Percentiles rank a stretch among this genome's conserved stretches.
phyloP scores from a whole-genome alignment of 768 basidiomycete genomes.

The Coprinopsis cinerea region DNA sequence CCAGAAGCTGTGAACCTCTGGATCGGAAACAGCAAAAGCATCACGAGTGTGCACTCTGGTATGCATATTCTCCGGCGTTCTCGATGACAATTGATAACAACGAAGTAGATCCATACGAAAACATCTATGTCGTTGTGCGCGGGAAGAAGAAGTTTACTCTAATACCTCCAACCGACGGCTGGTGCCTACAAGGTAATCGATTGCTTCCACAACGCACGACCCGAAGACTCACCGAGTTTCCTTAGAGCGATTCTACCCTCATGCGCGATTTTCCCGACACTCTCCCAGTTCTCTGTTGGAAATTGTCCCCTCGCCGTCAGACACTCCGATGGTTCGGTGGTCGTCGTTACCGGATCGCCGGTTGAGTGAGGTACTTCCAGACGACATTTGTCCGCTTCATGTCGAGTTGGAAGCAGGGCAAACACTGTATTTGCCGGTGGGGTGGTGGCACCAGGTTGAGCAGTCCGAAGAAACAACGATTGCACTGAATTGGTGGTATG shows the following conservation, averaged over 20 bases:
- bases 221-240: constrained; percentile 1
- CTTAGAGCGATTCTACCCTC: constrained; percentile 56
- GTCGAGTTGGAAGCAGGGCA: constrained; percentile 69
- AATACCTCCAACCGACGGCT: constrained; percentile 84
- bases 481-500: constrained; percentile 89
- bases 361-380: constrained; percentile 37
- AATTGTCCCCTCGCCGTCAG: constrained; percentile 25
- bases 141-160: constrained; percentile 85
- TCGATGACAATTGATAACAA: background rate
- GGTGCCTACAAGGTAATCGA: constrained; percentile 66
- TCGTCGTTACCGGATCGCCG: constrained; percentile 65
- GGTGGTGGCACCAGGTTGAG: constrained; percentile 91
- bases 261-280: constrained; percentile 57
- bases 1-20: constrained; percentile 91
- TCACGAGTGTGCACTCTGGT: constrained; percentile 88
- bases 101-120: constrained; percentile 87
- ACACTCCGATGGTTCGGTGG: constrained; percentile 62
- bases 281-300: constrained; percentile 24
- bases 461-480: constrained; percentile 61
- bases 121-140: constrained; percentile 82
- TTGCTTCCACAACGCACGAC: background rate
- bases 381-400: constrained; percentile 56
- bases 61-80: constrained; percentile 10
- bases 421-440: constrained; percentile 82
- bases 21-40: constrained; percentile 75